Base-by-base conservation (phyloP, 768 basidiomycete species). In the Rhizopogon sp. region DNA sequence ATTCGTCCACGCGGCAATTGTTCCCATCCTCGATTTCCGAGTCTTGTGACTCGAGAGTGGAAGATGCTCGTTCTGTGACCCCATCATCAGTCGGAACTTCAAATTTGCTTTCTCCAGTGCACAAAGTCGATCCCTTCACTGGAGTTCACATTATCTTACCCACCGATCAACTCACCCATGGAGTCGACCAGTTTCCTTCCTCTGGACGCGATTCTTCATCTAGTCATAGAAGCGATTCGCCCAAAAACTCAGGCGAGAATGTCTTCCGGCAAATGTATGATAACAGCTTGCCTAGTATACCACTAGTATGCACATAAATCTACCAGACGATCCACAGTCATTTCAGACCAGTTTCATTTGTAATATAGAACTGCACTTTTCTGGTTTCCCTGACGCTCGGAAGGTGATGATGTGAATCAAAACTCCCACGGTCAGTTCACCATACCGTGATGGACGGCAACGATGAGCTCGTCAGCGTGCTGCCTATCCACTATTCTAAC, bases 401-500 rank as follows among this genome's bases (percentile, higher is more conserved):
- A 33, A 33, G 31, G 6, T 33, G 31, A 31, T 35, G 35, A 37
- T 11, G 13, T 11, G 35, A 37, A 29, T 46, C 17, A 33, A 20
- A 50, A 50, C 31, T 52, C 51, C 20, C 51, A 52, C 43, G 43
- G 17, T 52, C 16, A 17, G 22, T 35, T 20, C 43, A 31, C 41
- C 50, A 28, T 33, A 33, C 31, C 9, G n/a, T 28, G 25, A 64
- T 69, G 69, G 65, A 64, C 43, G 55, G 41, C 41, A 60, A 82
- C 58, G 89, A 90, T 70, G 81, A 84, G 61, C 69, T 90, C 53
- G 76, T 91, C 56, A 74, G 75, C 60, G 74, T 83, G 46, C 74
- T 93, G 50, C 91, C 91, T 39, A 79, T 93, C 52, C 85, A 85
- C 61, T 83, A 79, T 60, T 85, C 88, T 40, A 81, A 85, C 65